Evolutionary conservation across 225 moss, liverwort and hornwort species (phyloP), one percentile per base, ranked within the genome.

Genomic region (Lunularia cruciata): DNA sequence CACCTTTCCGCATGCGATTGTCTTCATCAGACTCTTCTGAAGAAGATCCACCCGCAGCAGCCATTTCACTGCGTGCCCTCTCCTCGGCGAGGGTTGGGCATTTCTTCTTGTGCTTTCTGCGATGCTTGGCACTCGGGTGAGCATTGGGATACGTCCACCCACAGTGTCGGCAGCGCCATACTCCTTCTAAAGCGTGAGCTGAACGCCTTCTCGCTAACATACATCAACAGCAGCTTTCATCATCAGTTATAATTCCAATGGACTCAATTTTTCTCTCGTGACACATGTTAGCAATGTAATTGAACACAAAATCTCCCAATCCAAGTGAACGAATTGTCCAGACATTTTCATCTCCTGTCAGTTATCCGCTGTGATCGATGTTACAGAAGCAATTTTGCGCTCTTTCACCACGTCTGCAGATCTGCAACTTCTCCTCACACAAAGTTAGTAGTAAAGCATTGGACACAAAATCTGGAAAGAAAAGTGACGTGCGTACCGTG

Each of bases 71-170:
- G n/a, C 36, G 47, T 15, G 38, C 15, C n/a, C 34, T 48, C 20
- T 48, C 67, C 20, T 48, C 67, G 36, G 35, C 34, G 10, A 67
- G 67, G 36, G 67, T 49, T 3, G 57, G 68, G 47, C 81, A 81
- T 35, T 47, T 77, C 49, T 76, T 75, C 72, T 83, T 83, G 59
- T 83, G 83, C 49, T 78, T 83, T 42, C 83, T 68, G 40, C 83
- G 75, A 38, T 72, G 78, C 69, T 83, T 83, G 68, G 79, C 83
- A 47, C 83, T 83, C 3, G 83, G 83, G 52, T 79, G 83, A 22
- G 83, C 57, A 66, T 83, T 83, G 15, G 83, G 73, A 69, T 79
- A 79, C 7, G 72, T 62, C 79, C 75, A 75, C 26, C 61, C 72
- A 32, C 79, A 80, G 14, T 79, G 75, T 26, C 73, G 72, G 69